Percentiles rank a stretch among this genome's conserved stretches.
Evolutionary conservation across 106 monocot species (phyloP).

Genomic region (Cymbidium sinense): DNA sequence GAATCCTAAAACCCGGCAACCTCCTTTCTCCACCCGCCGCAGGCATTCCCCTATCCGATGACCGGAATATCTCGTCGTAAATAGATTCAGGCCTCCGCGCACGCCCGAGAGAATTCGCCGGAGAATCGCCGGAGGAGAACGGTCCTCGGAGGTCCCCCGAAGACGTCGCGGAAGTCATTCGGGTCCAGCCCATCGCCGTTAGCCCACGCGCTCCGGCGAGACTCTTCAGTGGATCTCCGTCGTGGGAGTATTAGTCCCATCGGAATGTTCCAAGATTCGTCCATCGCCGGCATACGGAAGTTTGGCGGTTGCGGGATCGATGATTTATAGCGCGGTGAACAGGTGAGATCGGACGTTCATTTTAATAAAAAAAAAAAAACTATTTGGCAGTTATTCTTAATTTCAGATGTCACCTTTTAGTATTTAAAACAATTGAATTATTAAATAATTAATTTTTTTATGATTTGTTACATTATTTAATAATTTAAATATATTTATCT

Average conservation of each 20-base stretch:
- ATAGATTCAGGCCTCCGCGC: conserved; percentile 2
- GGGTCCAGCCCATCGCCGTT: conserved; percentile 15
- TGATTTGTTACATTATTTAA: too few relatives aligned
- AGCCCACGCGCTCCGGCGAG: background rate
- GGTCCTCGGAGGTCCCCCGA: conserved; percentile 57
- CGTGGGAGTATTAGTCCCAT: conserved; percentile 19
- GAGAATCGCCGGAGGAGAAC: conserved; percentile 47
- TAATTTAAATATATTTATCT: too few relatives aligned
- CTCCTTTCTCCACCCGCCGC: conserved; percentile 7
- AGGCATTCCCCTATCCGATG: background rate
- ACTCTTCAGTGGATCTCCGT: conserved; percentile 9
- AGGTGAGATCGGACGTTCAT: too few relatives aligned
- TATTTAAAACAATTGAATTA: too few relatives aligned
- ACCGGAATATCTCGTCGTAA: conserved; percentile 7
- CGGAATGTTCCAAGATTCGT: conserved; percentile 34
- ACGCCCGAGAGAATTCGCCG: conserved; percentile 6
- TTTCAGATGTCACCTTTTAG: too few relatives aligned
- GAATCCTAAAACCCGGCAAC: conserved; percentile 14
- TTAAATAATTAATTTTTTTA: too few relatives aligned
- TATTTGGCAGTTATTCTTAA: too few relatives aligned
- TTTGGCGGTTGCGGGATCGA: too few relatives aligned
- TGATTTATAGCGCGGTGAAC: background rate
- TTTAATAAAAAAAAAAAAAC: too few relatives aligned
- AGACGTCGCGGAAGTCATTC: conserved; percentile 68
- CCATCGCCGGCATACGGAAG: conserved; percentile 15